These are phyloP conservation scores for Calonectria pseudoturangicola DNA, from an alignment of 2,329 filamentous ascomycete species.

Conservation along the genomic window DNA sequence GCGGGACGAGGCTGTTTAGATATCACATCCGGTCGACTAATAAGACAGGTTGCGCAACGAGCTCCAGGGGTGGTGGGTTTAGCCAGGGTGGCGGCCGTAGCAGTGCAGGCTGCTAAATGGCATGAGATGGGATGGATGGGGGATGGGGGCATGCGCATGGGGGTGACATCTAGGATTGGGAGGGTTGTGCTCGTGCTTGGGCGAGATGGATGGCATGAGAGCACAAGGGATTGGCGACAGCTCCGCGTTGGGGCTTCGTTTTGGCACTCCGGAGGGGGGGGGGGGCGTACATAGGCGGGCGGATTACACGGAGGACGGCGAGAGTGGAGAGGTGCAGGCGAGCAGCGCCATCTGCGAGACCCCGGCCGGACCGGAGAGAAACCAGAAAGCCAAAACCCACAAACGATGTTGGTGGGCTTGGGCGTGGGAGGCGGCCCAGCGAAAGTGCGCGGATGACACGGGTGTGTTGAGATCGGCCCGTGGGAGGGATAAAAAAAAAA, in stretches of 20 bases:
- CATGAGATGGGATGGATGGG: constrained; percentile 26
- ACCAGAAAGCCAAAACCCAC: constrained; percentile 16
- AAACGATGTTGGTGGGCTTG: constrained; percentile 10
- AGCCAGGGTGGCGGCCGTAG: constrained; percentile 28
- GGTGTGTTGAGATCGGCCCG: constrained; percentile 52
- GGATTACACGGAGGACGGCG: constrained; percentile 27
- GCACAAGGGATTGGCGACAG: constrained; percentile 14
- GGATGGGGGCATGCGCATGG: constrained; percentile 7
- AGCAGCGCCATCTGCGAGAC: constrained; percentile 13
- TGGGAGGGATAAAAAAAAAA: constrained; percentile 40
- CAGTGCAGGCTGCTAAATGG: constrained; percentile 21
- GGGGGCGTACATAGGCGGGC: constrained; percentile 11
- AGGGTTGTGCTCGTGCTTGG: constrained; percentile 24
- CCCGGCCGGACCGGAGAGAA: constrained; percentile 36
- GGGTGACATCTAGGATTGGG: constrained; percentile 9
- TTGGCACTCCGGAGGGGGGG: constrained; percentile 7
- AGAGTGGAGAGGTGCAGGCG: constrained; percentile 1
- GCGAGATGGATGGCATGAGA: constrained; percentile 22
- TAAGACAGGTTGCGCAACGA: constrained; percentile 27
- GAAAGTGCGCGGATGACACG: constrained; percentile 28
- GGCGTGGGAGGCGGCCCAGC: constrained; percentile 7
- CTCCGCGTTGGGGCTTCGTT: constrained; percentile 17
- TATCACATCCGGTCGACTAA: constrained; percentile 27
- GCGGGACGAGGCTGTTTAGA: constrained; percentile 34
- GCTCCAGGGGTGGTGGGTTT: constrained; percentile 8